Conservation (phyloP, 2,329 filamentous ascomycete species). For the Acephala macrosclerotiorum region DNA sequence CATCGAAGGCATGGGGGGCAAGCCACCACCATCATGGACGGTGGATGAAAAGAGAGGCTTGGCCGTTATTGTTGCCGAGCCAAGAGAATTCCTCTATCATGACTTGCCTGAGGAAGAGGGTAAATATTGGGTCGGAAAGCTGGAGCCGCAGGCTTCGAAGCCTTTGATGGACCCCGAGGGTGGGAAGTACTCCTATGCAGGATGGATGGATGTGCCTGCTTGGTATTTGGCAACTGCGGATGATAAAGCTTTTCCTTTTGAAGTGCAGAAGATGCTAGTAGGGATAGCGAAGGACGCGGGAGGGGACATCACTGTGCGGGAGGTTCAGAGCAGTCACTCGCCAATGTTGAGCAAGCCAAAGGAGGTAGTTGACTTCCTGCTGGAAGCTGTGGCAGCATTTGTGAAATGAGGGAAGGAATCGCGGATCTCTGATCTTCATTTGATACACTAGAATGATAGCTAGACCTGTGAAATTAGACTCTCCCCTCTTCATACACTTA, state of each 20-base stretch:
- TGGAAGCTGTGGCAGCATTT: conserved; percentile 47
- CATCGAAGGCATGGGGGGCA: conserved; percentile 47
- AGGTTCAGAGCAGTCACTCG: conserved; percentile 51
- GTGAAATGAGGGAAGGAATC: neutral
- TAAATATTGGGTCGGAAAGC: conserved; percentile 48
- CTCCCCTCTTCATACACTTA: too few species aligned
- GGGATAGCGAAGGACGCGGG: conserved; percentile 48
- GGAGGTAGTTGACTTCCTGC: conserved; percentile 46
- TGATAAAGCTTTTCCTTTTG: conserved; percentile 48
- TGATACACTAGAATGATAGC: too few species aligned
- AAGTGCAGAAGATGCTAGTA: conserved; percentile 46
- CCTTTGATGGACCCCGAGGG: conserved; percentile 48
- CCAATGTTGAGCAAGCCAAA: conserved; percentile 52
- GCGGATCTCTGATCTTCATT: neutral
- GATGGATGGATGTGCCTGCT: conserved; percentile 40
- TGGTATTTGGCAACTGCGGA: conserved; percentile 50
- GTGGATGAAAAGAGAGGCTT: conserved; percentile 46
- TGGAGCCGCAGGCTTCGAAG: conserved; percentile 49
- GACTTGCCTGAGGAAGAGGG: conserved; percentile 51
- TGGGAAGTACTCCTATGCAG: conserved; percentile 41
- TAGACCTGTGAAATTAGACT: too few species aligned
- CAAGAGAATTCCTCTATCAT: conserved; percentile 52
- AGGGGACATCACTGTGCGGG: conserved; percentile 43
- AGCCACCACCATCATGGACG: conserved; percentile 48
- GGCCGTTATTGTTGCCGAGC: conserved; percentile 44